These are phyloP conservation scores for Gossypium mustelinum DNA, from an alignment of 345 rosid species.

Conservation along the genomic window DNA sequence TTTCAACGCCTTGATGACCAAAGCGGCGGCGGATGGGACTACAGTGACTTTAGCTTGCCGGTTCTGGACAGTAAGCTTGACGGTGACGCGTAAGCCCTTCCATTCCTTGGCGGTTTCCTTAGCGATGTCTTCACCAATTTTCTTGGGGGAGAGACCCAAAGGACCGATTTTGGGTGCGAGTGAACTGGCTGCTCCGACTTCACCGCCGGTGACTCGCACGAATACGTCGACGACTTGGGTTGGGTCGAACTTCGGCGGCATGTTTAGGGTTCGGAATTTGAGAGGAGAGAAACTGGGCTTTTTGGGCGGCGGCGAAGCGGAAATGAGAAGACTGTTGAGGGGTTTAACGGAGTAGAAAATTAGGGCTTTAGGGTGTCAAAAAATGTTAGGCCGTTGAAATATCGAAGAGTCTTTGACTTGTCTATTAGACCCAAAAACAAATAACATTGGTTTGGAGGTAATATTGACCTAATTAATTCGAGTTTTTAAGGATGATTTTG, in stretches of 20 bases:
- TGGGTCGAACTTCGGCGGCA: constrained; percentile 6
- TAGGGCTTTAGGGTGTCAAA: neutral
- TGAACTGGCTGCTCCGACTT: constrained; percentile 1
- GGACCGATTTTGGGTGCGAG: constrained; percentile 1
- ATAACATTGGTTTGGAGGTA: neutral
- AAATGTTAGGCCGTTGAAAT: neutral
- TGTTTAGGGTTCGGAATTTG: neutral
- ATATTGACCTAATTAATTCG: no score
- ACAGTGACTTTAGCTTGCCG: neutral
- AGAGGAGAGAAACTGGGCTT: neutral
- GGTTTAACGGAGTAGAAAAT: neutral
- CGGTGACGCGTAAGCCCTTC: neutral
- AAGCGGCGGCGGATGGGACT: neutral
- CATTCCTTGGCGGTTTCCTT: constrained; percentile 4
- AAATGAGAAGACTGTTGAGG: neutral
- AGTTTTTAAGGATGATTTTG: no score
- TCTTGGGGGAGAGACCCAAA: neutral
- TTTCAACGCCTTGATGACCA: neutral
- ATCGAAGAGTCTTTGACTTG: neutral
- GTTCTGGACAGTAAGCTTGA: neutral
- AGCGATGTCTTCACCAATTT: neutral
- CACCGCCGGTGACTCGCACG: neutral
- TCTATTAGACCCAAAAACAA: no score
- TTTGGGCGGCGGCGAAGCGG: neutral
- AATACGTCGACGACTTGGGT: neutral